Percentiles rank a stretch among this genome's conserved stretches.
Conservation (phyloP, 2,329 filamentous ascomycete genomes). For the Sporothrix luriei region DNA sequence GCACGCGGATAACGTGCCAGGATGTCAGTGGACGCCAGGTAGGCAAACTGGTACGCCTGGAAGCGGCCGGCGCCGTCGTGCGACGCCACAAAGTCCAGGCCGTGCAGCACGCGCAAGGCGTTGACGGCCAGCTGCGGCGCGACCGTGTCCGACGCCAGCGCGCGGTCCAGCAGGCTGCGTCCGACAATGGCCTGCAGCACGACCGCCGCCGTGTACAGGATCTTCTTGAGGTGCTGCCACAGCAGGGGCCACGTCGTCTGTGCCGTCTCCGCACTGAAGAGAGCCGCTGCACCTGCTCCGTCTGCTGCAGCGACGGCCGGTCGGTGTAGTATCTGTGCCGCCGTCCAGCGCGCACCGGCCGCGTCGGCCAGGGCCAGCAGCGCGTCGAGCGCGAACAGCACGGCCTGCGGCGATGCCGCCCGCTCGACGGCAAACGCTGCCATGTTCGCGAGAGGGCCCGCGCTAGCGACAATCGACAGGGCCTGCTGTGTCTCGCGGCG, state of each 20-base stretch:
- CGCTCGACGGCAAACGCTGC: constrained; percentile 66
- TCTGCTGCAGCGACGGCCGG: constrained; percentile 61
- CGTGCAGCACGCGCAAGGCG: constrained; percentile 71
- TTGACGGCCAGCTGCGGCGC: constrained; percentile 70
- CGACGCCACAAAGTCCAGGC: constrained; percentile 79
- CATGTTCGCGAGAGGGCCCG: constrained; percentile 68
- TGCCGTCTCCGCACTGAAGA: constrained; percentile 66
- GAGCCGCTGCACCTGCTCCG: constrained; percentile 53
- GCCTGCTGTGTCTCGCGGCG: constrained; percentile 52
- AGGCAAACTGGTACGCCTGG: constrained; percentile 82
- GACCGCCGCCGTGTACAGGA: constrained; percentile 74
- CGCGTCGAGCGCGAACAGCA: constrained; percentile 54
- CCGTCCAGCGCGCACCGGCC: constrained; percentile 71
- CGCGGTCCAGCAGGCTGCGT: constrained; percentile 58
- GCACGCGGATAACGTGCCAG: constrained; percentile 70
- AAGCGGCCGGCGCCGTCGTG: constrained; percentile 73
- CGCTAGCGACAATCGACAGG: constrained; percentile 57
- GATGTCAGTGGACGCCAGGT: constrained; percentile 79
- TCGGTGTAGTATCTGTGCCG: constrained; percentile 67
- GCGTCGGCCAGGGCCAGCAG: constrained; percentile 67
- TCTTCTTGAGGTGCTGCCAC: constrained; percentile 74
- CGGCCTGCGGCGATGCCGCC: constrained; percentile 39
- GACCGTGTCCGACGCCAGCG: constrained; percentile 48
- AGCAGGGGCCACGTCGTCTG: constrained; percentile 69
- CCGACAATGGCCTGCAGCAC: constrained; percentile 73